Percentiles rank a stretch among this genome's conserved stretches.
Conservation (phyloP, 208 protist species). For the Acanthamoeba polyphaga region DNA sequence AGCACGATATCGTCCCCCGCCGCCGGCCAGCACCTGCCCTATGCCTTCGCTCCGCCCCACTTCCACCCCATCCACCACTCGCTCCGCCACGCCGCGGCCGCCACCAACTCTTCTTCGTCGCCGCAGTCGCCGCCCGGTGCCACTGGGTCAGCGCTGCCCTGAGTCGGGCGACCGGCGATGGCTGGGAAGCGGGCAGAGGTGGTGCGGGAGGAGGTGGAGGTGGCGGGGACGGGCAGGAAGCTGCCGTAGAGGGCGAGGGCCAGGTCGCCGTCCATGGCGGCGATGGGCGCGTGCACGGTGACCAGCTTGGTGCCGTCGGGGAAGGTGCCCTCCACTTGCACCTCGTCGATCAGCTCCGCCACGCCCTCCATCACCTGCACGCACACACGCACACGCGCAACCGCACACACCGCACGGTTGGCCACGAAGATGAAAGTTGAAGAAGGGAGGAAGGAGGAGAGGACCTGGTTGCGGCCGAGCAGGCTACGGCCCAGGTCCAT, state of each 20-base stretch:
- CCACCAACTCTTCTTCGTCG: background rate
- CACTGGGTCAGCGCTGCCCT: too few relatives aligned
- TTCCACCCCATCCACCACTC: background rate
- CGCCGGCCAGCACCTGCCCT: background rate
- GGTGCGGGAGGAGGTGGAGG: background rate
- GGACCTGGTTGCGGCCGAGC: conserved; percentile 56
- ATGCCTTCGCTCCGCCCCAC: conserved; percentile 17
- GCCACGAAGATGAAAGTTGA: background rate
- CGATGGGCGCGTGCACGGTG: conserved; percentile 80
- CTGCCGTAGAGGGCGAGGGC: conserved; percentile 80
- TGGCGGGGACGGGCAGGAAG: conserved; percentile 83
- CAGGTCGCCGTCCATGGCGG: conserved; percentile 79
- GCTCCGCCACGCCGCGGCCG: background rate
- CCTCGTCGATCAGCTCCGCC: conserved; percentile 77
- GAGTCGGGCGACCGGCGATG: background rate
- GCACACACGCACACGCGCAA: too few relatives aligned
- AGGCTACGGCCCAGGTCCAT: conserved; percentile 78
- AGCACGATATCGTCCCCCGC: conserved; percentile 69
- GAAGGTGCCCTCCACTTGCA: conserved; percentile 83
- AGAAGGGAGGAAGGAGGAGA: background rate
- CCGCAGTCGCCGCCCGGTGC: background rate
- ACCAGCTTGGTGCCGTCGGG: conserved; percentile 86
- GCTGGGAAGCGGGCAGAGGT: too few relatives aligned
- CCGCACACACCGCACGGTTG: background rate
- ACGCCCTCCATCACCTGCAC: conserved; percentile 83